A percentile compares a stretch with the other conserved stretches of the same genome.
phyloP scores from a whole-genome alignment of 2,329 filamentous ascomycete genomes.

The Nemania diffusa region DNA sequence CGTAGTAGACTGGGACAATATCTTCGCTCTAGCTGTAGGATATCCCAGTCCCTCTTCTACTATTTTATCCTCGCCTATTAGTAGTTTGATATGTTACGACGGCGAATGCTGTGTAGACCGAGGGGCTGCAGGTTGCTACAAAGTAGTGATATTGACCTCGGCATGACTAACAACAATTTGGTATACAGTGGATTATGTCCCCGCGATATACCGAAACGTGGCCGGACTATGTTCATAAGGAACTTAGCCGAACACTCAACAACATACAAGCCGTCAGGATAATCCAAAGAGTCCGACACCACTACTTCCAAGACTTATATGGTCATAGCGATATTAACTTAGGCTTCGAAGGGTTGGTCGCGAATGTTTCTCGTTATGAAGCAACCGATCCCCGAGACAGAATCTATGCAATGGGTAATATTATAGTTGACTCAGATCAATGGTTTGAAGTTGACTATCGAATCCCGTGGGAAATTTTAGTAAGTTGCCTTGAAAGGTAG shows the following conservation, averaged over 20 bases:
- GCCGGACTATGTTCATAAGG: constrained; percentile 33
- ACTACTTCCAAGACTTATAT: constrained; percentile 31
- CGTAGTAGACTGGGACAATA: constrained; percentile 38
- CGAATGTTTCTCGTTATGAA: constrained; percentile 34
- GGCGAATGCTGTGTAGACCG: not conserved
- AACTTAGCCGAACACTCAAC: constrained; percentile 34
- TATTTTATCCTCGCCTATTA: not conserved
- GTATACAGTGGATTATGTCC: constrained; percentile 36
- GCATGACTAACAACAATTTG: not conserved
- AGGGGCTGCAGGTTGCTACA: not conserved
- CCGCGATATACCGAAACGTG: constrained; percentile 39
- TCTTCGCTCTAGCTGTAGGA: constrained; percentile 40
- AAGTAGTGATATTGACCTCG: not conserved
- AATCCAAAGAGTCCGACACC: constrained; percentile 38
- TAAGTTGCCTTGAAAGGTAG: constrained; percentile 5
- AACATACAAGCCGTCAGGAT: constrained; percentile 38
- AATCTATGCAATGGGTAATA: constrained; percentile 40
- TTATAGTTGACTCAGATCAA: constrained; percentile 33
- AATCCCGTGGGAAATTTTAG: constrained; percentile 40
- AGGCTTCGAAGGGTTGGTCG: constrained; percentile 29
- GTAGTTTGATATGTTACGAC: not conserved
- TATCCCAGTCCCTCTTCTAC: not conserved
- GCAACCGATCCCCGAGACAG: constrained; percentile 43
- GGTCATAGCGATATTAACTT: constrained; percentile 1
- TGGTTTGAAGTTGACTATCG: constrained; percentile 43